These are phyloP conservation scores for Tuber brumale DNA, from an alignment of 495 filamentous ascomycete species.

Conservation along the genomic window DNA sequence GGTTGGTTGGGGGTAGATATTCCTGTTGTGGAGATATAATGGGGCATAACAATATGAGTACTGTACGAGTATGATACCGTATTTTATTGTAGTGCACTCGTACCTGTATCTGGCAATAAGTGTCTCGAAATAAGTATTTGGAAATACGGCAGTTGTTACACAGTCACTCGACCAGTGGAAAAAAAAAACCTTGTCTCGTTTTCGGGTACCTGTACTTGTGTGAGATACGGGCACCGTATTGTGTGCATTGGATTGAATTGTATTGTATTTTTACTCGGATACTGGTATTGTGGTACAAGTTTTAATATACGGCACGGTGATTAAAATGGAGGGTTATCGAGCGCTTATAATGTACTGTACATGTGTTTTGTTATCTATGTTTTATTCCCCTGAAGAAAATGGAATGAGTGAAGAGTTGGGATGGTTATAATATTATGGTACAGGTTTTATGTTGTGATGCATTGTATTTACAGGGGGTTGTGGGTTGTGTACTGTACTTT, in stretches of 20 bases:
- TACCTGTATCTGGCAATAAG: background rate
- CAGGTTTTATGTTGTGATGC: background rate
- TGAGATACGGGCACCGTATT: too few species aligned
- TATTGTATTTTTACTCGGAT: background rate
- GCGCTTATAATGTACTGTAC: background rate
- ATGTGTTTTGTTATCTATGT: background rate
- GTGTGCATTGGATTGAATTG: too few species aligned
- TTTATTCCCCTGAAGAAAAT: background rate
- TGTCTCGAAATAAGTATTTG: background rate
- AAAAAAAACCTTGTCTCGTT: background rate
- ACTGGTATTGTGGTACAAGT: background rate
- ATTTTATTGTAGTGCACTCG: too few species aligned
- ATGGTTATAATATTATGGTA: background rate
- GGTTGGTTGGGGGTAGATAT: background rate
- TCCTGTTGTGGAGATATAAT: too few species aligned
- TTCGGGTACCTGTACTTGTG: too few species aligned
- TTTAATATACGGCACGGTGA: background rate
- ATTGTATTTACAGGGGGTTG: background rate
- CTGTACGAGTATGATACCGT: background rate
- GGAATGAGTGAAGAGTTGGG: background rate
- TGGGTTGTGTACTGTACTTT: background rate
- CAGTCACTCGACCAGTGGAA: background rate
- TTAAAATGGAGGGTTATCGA: background rate
- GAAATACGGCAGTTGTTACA: background rate
- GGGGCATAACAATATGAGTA: too few species aligned